Evolutionary conservation across 352 stramenopile species (phyloP), one percentile per base, ranked within the genome.

Genomic region (Globisporangium orthogonon): DNA sequence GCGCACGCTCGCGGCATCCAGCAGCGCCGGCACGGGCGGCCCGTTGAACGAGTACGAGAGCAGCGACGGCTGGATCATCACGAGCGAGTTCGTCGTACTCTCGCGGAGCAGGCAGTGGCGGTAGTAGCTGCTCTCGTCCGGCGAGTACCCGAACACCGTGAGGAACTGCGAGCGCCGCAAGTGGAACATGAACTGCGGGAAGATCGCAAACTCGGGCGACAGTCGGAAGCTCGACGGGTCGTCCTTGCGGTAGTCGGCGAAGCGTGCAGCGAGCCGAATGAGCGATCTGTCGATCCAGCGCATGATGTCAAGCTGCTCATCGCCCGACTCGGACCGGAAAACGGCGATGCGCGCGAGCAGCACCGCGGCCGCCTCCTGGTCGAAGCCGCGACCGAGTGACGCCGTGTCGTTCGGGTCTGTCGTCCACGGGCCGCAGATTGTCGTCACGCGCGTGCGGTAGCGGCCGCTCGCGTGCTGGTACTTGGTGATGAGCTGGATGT

Each of bases 141-240:
- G 98, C 60, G 87, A 98, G 62, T 97, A 98, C 60, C 98, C 98
- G 69, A 99, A 99, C 37, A 98, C 83, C 37, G 99, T 98, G 57
- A 99, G 77, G 73, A 99, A 99, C 77, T 99, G 97, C 45, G 96
- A 99, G 33, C 98, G 84, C 40, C 98, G 87, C 54, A 99, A 67
- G 81, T 99, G 97, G 78, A 99, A 99, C 88, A 99, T 98, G 71
- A 99, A 99, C 77, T 99, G 97, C 49, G 98, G 97, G 74, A 99
- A 99, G 61, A 99, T 97, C 53, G 89, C 91, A 66, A 99, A 99
- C 84, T 99, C 96, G 23, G 91, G 82, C 50, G 92, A 91, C 43
- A 99, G 78, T 0, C 92, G 86, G 73, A 99, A 99, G 41, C 81
- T 97, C 54, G 83, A 95, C 35, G 96, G 95, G 67, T 99, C 94